Percentiles rank a stretch among this genome's conserved stretches.
phyloP scores from a whole-genome alignment of 805 yeast species.

The Metschnikowia bowlesiae region DNA sequence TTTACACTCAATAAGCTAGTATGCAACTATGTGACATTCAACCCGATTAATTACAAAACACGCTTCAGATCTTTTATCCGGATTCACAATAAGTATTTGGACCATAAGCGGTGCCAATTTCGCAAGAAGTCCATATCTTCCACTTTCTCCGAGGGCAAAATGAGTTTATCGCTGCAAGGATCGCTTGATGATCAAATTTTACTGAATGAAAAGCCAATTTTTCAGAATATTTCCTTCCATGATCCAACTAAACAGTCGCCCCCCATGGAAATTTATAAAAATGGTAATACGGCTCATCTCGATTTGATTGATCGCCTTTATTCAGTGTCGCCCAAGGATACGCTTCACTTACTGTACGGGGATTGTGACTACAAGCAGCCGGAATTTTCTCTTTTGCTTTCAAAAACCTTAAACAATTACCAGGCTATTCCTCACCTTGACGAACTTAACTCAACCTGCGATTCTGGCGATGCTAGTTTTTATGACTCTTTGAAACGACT shows the following conservation, averaged over 20 bases:
- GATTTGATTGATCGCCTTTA: constrained; percentile 27
- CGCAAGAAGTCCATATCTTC: constrained; percentile 1
- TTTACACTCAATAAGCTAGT: constrained; percentile 11
- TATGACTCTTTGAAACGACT: background rate
- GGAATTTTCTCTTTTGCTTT: background rate
- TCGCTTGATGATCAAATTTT: background rate
- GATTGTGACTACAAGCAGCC: background rate
- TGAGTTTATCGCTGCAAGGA: background rate
- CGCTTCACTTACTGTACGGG: constrained; percentile 24
- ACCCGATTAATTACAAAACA: constrained; percentile 9
- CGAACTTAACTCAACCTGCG: background rate
- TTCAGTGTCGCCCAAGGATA: constrained; percentile 39
- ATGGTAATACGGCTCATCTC: constrained; percentile 5
- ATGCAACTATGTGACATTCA: constrained; percentile 7
- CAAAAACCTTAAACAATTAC: background rate
- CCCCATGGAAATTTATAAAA: background rate
- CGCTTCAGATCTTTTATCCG: constrained; percentile 8
- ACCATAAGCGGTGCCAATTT: background rate
- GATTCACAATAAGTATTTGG: constrained; percentile 4
- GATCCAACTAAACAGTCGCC: background rate
- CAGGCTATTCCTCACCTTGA: background rate
- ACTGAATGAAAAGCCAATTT: constrained; percentile 6
- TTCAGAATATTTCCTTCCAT: constrained; percentile 10
- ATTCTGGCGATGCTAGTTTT: background rate
- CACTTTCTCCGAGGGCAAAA: background rate